phyloP scores from a whole-genome alignment of 768 basidiomycete species.

The Rubroboletus pulcherrimus region DNA sequence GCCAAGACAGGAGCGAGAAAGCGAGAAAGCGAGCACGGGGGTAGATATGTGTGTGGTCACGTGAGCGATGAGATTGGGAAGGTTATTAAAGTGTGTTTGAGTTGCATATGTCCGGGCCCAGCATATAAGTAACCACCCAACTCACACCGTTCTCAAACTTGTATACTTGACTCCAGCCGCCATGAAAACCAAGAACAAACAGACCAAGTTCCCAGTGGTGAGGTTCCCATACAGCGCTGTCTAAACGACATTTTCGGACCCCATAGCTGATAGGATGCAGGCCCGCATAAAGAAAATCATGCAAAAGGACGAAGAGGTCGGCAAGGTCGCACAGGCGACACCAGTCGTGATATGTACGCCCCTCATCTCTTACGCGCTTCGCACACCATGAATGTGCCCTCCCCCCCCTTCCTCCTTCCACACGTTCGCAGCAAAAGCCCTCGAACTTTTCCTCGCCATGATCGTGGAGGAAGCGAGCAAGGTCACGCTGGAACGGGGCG shows the following conservation, averaged over 20 bases:
- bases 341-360: slow-evolving; percentile 93
- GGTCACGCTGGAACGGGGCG: slow-evolving; percentile 72
- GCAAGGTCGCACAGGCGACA: slow-evolving; percentile 95
- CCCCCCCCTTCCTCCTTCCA: not conserved
- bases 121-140: not conserved
- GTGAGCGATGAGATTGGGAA: slow-evolving; percentile 24
- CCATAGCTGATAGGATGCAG: slow-evolving; percentile 38
- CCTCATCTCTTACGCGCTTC: slow-evolving; percentile 9
- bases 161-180: not conserved
- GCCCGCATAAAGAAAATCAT: slow-evolving; percentile 99
- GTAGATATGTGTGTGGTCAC: slow-evolving; percentile 11
- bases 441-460: slow-evolving; percentile 86
- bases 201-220: slow-evolving; percentile 89
- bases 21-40: too few relatives aligned
- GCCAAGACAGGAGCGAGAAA: too few relatives aligned
- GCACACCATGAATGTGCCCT: slow-evolving; percentile 9
- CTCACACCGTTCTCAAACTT: not conserved
- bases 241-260: not conserved
- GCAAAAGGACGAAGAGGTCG: slow-evolving; percentile 99
- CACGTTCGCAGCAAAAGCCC: slow-evolving; percentile 72
- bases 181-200: slow-evolving; percentile 91
- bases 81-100: not conserved
- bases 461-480: slow-evolving; percentile 81
- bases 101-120: slow-evolving; percentile 9
- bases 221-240: slow-evolving; percentile 27